These are phyloP conservation scores for Venturia pyrina DNA, from an alignment of 2,329 filamentous ascomycete genomes.

Conservation along the genomic window DNA sequence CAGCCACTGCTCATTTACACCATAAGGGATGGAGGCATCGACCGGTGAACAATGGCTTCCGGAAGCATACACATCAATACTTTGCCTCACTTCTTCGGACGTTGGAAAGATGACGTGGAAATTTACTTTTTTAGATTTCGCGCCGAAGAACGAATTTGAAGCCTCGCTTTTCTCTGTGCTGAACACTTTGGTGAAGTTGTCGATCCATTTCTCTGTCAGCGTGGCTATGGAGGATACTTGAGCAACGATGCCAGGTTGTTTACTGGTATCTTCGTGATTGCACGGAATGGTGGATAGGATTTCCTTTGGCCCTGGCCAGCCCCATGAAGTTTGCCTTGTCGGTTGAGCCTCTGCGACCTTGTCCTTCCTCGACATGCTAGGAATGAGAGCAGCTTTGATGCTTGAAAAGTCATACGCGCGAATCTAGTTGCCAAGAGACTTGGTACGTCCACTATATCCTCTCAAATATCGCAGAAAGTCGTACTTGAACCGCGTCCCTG, in stretches of 20 bases:
- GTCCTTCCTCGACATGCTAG: slow-evolving; percentile 65
- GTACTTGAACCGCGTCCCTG: slow-evolving; percentile 60
- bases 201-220: slow-evolving; percentile 64
- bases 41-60: no score
- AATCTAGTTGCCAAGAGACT: slow-evolving; percentile 48
- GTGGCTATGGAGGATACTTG: slow-evolving; percentile 79
- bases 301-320: slow-evolving; percentile 60
- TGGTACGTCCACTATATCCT: slow-evolving; percentile 54
- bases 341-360: slow-evolving; percentile 34
- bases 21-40: no score
- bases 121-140: slow-evolving; percentile 28
- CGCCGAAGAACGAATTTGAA: slow-evolving; percentile 11
- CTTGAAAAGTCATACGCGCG: slow-evolving; percentile 56
- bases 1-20: no score
- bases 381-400: slow-evolving; percentile 63
- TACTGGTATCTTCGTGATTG: slow-evolving; percentile 21
- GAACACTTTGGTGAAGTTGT: slow-evolving; percentile 42
- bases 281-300: slow-evolving; percentile 45
- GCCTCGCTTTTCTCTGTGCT: slow-evolving; percentile 11
- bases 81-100: slow-evolving; percentile 63
- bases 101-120: slow-evolving; percentile 76
- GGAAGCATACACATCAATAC: slow-evolving; percentile 66
- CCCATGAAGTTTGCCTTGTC: slow-evolving; percentile 52
- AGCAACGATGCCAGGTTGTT: slow-evolving; percentile 38
- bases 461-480: slow-evolving; percentile 65